These are phyloP conservation scores for Ceratobasidium sp. DNA, from an alignment of 1,284 basidiomycete species.

Conservation along the genomic window DNA sequence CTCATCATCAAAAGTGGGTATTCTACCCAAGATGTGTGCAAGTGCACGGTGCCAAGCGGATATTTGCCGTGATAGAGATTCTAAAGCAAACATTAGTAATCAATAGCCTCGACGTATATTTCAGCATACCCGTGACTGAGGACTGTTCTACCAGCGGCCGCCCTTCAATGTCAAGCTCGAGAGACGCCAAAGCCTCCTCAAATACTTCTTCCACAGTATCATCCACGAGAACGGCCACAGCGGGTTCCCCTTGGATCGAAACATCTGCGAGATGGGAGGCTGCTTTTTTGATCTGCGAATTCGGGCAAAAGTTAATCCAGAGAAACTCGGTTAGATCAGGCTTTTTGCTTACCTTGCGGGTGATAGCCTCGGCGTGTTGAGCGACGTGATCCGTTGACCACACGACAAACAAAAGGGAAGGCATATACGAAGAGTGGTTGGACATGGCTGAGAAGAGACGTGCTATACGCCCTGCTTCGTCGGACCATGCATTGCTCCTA, in stretches of 20 bases:
- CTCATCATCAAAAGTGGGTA: constrained; percentile 43
- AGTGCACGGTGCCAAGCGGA: constrained; percentile 28
- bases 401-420: constrained; percentile 37
- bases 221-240: constrained; percentile 33
- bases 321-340: neutral
- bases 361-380: constrained; percentile 34
- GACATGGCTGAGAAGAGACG: constrained; percentile 41
- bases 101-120: neutral
- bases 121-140: constrained; percentile 18
- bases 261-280: constrained; percentile 37
- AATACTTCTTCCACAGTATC: constrained; percentile 36
- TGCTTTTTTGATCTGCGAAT: constrained; percentile 28
- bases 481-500: constrained; percentile 42
- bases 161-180: constrained; percentile 41
- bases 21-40: constrained; percentile 14
- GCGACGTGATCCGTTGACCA: constrained; percentile 44
- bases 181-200: constrained; percentile 34
- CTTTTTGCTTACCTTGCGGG: constrained; percentile 17
- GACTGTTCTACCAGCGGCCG: constrained; percentile 31
- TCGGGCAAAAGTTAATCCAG: neutral
- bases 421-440: constrained; percentile 34
- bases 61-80: constrained; percentile 39
- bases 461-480: constrained; percentile 38
- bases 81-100: neutral
- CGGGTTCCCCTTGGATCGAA: constrained; percentile 31